Percentiles rank a stretch among this genome's conserved stretches.
These are phyloP conservation scores for Lathyrus sativus DNA, from an alignment of 306 rosid genomes.

Conservation along the genomic window DNA sequence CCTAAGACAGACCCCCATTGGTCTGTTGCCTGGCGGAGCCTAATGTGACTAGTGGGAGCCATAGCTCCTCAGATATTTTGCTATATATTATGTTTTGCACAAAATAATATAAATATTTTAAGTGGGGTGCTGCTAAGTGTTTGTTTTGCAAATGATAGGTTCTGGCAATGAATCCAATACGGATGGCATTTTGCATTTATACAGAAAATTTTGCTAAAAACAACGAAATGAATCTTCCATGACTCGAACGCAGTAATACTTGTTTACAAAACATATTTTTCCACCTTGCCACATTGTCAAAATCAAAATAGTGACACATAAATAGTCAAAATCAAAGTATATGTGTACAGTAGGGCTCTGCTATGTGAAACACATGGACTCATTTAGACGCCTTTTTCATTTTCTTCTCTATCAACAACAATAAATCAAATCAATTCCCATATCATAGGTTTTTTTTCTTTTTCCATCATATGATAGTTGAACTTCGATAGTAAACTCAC, in stretches of 20 bases:
- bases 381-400: constrained; percentile 1
- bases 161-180: not conserved
- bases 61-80: not conserved
- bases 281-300: not conserved
- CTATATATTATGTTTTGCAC: not conserved
- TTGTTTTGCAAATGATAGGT: not conserved
- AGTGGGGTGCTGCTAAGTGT: not conserved
- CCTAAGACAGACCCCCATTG: not conserved
- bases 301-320: constrained; percentile 4
- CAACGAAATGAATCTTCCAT: not conserved
- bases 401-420: constrained; percentile 14
- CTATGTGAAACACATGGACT: not conserved
- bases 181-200: not conserved
- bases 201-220: not conserved
- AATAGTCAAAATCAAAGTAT: not conserved
- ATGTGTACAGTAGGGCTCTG: not conserved
- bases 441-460: constrained; percentile 11
- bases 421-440: constrained; percentile 21
- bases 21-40: not conserved
- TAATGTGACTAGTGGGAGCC: not conserved
- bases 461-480: constrained; percentile 26
- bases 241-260: not conserved
- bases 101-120: not conserved
- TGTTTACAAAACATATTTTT: not conserved
- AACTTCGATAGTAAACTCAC: constrained; percentile 49